These are phyloP conservation scores for Grammothele lineata DNA, from an alignment of 768 basidiomycete species.

Conservation along the genomic window DNA sequence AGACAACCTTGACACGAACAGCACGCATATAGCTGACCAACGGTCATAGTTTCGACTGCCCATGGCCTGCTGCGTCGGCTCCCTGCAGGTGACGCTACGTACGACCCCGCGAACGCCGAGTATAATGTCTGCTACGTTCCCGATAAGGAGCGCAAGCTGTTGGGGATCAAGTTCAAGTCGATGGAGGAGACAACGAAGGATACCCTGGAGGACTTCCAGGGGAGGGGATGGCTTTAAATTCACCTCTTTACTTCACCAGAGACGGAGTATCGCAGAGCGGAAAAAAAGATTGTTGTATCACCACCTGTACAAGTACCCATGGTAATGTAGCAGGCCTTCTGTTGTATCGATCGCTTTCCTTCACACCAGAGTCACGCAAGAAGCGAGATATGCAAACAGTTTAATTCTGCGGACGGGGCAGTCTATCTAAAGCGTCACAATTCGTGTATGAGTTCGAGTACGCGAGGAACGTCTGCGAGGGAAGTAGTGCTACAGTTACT, in stretches of 20 bases:
- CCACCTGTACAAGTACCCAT: no score
- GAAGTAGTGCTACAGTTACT: background rate
- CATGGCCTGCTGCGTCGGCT: background rate
- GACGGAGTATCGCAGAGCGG: no score
- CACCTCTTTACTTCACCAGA: no score
- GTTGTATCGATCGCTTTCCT: no score
- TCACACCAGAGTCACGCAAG: no score
- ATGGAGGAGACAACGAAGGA: conserved; percentile 39
- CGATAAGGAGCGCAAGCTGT: conserved; percentile 34
- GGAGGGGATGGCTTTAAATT: conserved; percentile 30
- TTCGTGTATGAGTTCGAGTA: conserved; percentile 4
- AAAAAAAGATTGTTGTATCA: no score
- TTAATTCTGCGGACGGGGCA: no score
- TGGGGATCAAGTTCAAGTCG: conserved; percentile 39
- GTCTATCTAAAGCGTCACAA: conserved; percentile 1
- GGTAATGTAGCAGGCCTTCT: no score
- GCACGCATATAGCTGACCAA: no score
- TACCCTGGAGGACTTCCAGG: conserved; percentile 38
- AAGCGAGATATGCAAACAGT: no score
- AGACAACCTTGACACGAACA: no score
- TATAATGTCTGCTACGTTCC: conserved; percentile 26
- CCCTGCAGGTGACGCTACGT: background rate
- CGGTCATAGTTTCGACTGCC: background rate
- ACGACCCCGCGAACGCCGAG: conserved; percentile 20
- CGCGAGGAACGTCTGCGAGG: background rate